Base-by-base conservation (phyloP, 768 basidiomycete genomes). In the Kwoniella dendrophila region DNA sequence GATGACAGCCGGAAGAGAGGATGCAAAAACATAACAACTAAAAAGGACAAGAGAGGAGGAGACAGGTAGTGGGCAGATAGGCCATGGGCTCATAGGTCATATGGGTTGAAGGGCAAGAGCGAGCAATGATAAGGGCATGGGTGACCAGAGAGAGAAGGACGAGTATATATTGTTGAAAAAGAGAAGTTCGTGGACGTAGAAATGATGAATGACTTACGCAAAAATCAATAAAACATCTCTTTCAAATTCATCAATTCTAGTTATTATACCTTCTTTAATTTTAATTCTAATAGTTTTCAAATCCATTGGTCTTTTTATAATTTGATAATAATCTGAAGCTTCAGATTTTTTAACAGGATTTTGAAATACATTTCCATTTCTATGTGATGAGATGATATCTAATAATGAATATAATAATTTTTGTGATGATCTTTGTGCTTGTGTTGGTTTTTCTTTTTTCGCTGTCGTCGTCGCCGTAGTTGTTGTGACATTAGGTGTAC, bases 281-380 rank as follows among this genome's bases (percentile, higher is more conserved):
- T 84, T 85, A n/a, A 82, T 82, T 77, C 92, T 91, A 75, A 98
- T 90, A 0, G 90, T 94, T 79, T 93, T 95, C 57, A 98, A 83
- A 77, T 97, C 93, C 86, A 94, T 94, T 2, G 95, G 92, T n/a
- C 88, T 85, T 72, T 90, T 91, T 61, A 97, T 90, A 61, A 95
- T 90, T 51, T 92, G 89, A 60, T 87, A 86, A 75, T 97, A 97
- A 73, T 92, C 92, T 0, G 92, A 87, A 6, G 94, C 94, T 66
- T 95, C 92, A 22, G 86, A 85, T 61, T 85, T 84, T 74, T 88
- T 90, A 78, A 97, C 92, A 24, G 93, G 92, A 68, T 89, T 88
- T 71, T 90, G 88, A 73, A 95, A 95, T 56, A 95, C 89, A 64
- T 87, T 90, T 52, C 90, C 93, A 68, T 90, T 89, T 36, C 90